Evolutionary conservation across 176 grass and related monocot species (phyloP), one percentile per base, ranked within the genome.

Genomic region (Pontederia crassipes): DNA sequence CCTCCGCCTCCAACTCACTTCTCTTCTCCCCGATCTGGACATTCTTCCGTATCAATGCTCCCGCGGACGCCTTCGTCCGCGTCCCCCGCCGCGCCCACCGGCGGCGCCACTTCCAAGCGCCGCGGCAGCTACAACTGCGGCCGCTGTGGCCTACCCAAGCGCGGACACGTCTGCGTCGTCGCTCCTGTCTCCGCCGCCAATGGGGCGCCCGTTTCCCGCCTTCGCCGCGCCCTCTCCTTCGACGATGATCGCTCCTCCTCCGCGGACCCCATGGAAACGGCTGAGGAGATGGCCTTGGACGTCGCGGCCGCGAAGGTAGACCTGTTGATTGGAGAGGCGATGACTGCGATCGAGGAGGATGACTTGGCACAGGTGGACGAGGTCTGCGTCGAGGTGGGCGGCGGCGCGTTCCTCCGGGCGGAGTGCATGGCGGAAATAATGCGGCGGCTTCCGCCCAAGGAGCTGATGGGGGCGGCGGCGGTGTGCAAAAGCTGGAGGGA

Each of bases 91-190:
- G 20, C 20, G 20, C 20, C 20, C 20, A 24, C 20, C 20, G 20
- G 1, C 1, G 20, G 20, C 20, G 20, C 20, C 20, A 24, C 20
- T 24, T 24, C 20, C 48, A 90, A 90, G 80, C 69, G 74, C 55
- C 80, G 86, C 0, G 86, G 91, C 35, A 96, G 70, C 86, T 96
- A 96, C 75, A 96, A 85, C 78, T 96, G 91, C 54, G 91, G 86
- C 52, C 81, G 91, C 0, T 96, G 86, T 20, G 91, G 91, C 3
- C 62, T 80, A 1, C 91, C 91, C 54, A 96, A 90, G 78, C 90
- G 90, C 81, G 91, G 91, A 72, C 86, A 96, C 66, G 70, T 77
- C 13, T 96, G 91, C 75, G 0, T 75, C 69, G 8, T 71, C 18
- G 48, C 17, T 17, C 2, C 55, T 49, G 51, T 26, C 20, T 10